Evolutionary conservation across 2,329 filamentous ascomycete species (phyloP).

Genomic region (Microsporum audouinii): DNA sequence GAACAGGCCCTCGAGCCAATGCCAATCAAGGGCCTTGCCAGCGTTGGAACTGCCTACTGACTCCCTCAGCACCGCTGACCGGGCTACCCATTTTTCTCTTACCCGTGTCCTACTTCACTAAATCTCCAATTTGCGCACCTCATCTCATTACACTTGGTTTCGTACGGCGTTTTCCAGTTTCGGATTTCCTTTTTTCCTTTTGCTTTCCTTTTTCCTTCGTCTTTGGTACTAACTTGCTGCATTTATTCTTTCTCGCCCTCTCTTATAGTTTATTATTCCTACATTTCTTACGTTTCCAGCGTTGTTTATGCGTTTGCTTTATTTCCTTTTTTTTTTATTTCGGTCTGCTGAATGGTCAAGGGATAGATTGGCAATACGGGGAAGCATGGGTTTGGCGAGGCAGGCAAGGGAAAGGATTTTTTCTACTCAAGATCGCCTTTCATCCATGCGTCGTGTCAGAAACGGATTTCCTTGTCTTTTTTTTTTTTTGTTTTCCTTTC

Average conservation of each 20-base stretch:
- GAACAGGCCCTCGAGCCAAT: conserved; percentile 35
- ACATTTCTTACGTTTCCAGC: conserved; percentile 13
- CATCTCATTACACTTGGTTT: not conserved
- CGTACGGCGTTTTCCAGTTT: conserved; percentile 11
- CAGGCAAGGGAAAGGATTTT: conserved; percentile 21
- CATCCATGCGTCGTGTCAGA: conserved; percentile 11
- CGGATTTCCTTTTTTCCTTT: conserved; percentile 7
- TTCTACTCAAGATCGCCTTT: conserved; percentile 18
- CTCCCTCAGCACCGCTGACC: not conserved
- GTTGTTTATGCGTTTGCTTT: conserved; percentile 21
- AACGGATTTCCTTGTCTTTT: conserved; percentile 16
- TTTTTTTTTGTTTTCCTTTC: conserved; percentile 14
- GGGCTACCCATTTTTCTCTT: not conserved
- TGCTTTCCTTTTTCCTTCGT: not conserved
- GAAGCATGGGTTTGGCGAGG: conserved; percentile 22
- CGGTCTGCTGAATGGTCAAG: conserved; percentile 18
- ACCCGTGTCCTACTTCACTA: not conserved
- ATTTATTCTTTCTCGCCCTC: not conserved
- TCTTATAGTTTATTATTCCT: not conserved
- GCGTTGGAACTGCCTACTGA: conserved; percentile 34
- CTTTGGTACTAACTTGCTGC: not conserved
- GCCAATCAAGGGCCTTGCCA: conserved; percentile 34
- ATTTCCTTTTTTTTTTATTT: conserved; percentile 24
- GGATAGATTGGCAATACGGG: conserved; percentile 26
- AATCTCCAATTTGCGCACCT: not conserved